A percentile compares a stretch with the other conserved stretches of the same genome.
phyloP scores from a whole-genome alignment of 2,329 filamentous ascomycete species.

The Epichloe festucae region DNA sequence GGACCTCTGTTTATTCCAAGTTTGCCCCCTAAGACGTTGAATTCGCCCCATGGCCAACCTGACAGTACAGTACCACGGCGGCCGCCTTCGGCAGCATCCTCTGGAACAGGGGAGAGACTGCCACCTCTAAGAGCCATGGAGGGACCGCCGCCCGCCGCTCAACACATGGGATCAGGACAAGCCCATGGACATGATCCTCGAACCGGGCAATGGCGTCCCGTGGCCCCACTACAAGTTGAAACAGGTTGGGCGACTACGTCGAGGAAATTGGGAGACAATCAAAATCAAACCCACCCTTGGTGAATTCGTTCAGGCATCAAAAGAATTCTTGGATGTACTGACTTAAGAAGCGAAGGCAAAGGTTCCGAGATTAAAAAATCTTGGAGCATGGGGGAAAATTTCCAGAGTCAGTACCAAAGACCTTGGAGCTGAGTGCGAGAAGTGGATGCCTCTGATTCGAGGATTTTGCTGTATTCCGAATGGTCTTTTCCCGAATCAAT shows the following conservation, averaged over 20 bases:
- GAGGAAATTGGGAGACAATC: constrained; percentile 13
- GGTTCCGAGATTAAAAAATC: neutral
- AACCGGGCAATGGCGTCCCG: constrained; percentile 24
- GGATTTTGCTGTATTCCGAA: neutral
- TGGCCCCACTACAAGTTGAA: constrained; percentile 19
- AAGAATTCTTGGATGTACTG: neutral
- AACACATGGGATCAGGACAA: constrained; percentile 13
- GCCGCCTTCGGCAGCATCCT: constrained; percentile 24
- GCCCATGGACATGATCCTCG: constrained; percentile 22
- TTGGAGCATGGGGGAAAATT: neutral
- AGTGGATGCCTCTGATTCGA: too few relatives aligned
- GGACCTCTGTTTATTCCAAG: constrained; percentile 25
- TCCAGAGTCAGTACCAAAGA: neutral
- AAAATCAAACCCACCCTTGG: constrained; percentile 5
- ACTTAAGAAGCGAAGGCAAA: neutral
- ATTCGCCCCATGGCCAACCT: constrained; percentile 26
- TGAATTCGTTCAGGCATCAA: constrained; percentile 1
- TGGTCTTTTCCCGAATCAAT: neutral
- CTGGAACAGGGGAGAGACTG: constrained; percentile 28
- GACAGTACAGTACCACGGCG: constrained; percentile 24
- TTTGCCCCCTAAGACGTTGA: constrained; percentile 24
- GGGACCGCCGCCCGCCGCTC: constrained; percentile 12
- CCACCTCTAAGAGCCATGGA: constrained; percentile 37
- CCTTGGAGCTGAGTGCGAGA: too few relatives aligned
- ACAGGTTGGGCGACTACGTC: constrained; percentile 24